These are phyloP conservation scores for Fonsecaea erecta DNA, from an alignment of 2,329 filamentous ascomycete genomes.

Conservation along the genomic window DNA sequence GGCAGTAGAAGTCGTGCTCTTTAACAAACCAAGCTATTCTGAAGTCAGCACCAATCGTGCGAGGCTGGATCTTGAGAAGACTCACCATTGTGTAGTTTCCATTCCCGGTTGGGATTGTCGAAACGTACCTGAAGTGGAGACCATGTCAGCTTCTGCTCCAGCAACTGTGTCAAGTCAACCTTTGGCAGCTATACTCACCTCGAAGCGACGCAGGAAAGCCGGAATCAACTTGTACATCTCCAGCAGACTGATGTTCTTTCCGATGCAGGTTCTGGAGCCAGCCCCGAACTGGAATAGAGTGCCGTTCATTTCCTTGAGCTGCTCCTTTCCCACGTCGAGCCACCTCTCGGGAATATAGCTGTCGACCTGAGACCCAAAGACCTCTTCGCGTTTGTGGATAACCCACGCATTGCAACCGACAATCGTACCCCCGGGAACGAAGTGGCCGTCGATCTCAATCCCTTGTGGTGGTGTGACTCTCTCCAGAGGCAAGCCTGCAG, in stretches of 20 bases:
- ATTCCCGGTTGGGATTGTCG: conserved; percentile 34
- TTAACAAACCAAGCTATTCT: conserved; percentile 58
- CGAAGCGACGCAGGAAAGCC: conserved; percentile 35
- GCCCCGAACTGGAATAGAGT: conserved; percentile 52
- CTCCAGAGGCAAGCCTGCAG: conserved; percentile 73
- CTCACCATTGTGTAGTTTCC: conserved; percentile 37
- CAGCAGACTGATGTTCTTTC: conserved; percentile 40
- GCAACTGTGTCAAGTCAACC: not conserved
- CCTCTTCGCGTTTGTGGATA: conserved; percentile 67
- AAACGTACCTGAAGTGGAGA: conserved; percentile 48
- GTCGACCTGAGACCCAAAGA: conserved; percentile 72
- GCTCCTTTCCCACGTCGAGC: conserved; percentile 57
- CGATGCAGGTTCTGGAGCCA: conserved; percentile 53
- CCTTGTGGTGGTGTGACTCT: conserved; percentile 70
- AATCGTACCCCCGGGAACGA: conserved; percentile 71
- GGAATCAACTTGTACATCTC: conserved; percentile 42
- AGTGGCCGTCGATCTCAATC: conserved; percentile 68
- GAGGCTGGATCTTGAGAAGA: not conserved
- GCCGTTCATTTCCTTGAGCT: conserved; percentile 57
- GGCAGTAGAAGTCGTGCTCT: conserved; percentile 42
- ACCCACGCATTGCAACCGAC: conserved; percentile 78
- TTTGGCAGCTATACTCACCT: conserved; percentile 23
- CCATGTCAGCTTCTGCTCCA: conserved; percentile 24
- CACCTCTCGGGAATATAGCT: conserved; percentile 72
- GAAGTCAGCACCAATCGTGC: not conserved